Percentiles rank a stretch among this genome's conserved stretches.
These are phyloP conservation scores for Rhodomyrtus psidioides DNA, from an alignment of 441 rosid species.

Conservation along the genomic window DNA sequence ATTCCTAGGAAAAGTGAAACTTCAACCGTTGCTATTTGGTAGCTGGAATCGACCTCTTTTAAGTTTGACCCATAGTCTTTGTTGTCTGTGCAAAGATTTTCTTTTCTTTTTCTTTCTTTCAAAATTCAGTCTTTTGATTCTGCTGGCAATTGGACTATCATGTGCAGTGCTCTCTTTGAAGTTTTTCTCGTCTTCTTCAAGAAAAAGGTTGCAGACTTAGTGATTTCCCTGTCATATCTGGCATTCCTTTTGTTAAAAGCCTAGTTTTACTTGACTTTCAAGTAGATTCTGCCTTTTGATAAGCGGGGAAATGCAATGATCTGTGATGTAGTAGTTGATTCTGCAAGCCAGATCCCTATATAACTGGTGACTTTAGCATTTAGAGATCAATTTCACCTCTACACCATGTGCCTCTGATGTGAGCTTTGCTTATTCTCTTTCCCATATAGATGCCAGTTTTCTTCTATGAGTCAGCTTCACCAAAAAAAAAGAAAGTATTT, in stretches of 20 bases:
- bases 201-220: not conserved
- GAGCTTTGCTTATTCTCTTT: not conserved
- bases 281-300: not conserved
- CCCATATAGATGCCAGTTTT: not conserved
- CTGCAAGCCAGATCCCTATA: not conserved
- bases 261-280: not conserved
- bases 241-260: not conserved
- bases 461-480: not conserved
- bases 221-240: not conserved
- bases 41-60: not conserved
- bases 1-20: not conserved
- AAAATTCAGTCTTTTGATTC: not conserved
- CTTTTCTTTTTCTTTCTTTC: not conserved
- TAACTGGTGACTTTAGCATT: not conserved
- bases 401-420: not conserved
- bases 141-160: not conserved
- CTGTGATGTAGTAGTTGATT: not conserved
- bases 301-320: not conserved
- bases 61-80: not conserved
- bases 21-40: not conserved
- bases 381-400: not conserved
- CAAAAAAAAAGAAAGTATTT: not conserved
- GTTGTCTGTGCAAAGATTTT: not conserved
- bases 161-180: not conserved
- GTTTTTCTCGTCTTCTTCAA: not conserved